Base-by-base conservation (phyloP, 1,284 basidiomycete genomes). In the Tremellales sp. region DNA sequence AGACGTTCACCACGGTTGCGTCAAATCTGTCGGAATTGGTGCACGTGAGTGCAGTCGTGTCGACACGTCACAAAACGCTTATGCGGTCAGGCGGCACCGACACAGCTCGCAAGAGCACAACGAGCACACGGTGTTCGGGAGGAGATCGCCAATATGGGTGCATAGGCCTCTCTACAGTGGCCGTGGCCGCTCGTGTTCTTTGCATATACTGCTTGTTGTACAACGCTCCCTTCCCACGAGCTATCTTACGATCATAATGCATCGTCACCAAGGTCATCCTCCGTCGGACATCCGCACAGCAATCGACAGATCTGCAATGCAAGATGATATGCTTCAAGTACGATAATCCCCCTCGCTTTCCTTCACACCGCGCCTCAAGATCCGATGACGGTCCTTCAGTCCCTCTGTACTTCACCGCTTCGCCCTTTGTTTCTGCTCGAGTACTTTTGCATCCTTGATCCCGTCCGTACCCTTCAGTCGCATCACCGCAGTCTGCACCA, bases 101-200 rank as follows among this genome's bases (percentile, higher is more conserved):
- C 49, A n/a, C 68, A 72, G 49, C 45, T 70, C 6, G 52, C 60
- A 45, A 59, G 73, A 12, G 72, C 73, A 3, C 61, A 70, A 51
- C 55, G 73, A n/a, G 71, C 71, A 25, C 63, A 70, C 41, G 61
- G 62, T 11, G 72, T 75, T 17, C 60, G 63, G 46, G 67, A 70
- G 19, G 68, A 74, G 54, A 56, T 74, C 29, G 52, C 52, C 7
- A 60, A 49, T 43, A 36, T 64, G 41, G 51, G 54, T 22, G 35
- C 50, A 43, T 60, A 46, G 43, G 4, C 19, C 17, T 40, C 5
- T 15, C 15, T 31, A 15, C n/a, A n/a, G n/a, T n/a, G n/a, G n/a
- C n/a, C n/a, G n/a, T n/a, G n/a, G n/a, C n/a, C n/a, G n/a, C n/a
- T n/a, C n/a, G n/a, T n/a, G n/a, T n/a, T n/a, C n/a, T n/a, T n/a